These are phyloP conservation scores for Phtheirospermum japonicum DNA, from an alignment of 257 asterid genomes.

Conservation along the genomic window DNA sequence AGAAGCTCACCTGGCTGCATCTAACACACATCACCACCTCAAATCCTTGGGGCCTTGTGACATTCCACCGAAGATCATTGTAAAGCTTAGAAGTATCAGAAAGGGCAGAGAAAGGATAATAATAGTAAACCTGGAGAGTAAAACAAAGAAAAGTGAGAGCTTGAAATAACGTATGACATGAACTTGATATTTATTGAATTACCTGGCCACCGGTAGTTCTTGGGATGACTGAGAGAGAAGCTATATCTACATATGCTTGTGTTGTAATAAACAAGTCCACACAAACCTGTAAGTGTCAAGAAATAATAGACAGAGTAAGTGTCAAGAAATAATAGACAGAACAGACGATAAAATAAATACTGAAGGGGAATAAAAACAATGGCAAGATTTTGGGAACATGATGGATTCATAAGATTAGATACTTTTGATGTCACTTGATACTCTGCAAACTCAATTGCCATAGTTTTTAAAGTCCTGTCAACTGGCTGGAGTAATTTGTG, in stretches of 20 bases:
- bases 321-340: no score
- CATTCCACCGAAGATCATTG: conserved; percentile 99
- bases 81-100: conserved; percentile 92
- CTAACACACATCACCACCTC: conserved; percentile 99
- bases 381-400: conserved; percentile 15
- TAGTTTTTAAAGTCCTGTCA: conserved; percentile 77
- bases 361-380: neutral
- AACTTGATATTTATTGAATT: conserved; percentile 30
- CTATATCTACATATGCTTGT: conserved; percentile 86
- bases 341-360: conserved; percentile 16
- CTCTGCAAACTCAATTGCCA: conserved; percentile 98
- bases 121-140: conserved; percentile 69
- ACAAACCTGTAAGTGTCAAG: conserved; percentile 64
- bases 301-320: conserved; percentile 25
- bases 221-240: conserved; percentile 90
- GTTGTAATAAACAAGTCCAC: conserved; percentile 94
- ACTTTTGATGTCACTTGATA: conserved; percentile 63
- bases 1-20: conserved; percentile 84
- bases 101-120: conserved; percentile 91
- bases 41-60: conserved; percentile 95
- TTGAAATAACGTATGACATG: conserved; percentile 12
- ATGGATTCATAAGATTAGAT: conserved; percentile 10
- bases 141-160: conserved; percentile 25
- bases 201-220: conserved; percentile 99
- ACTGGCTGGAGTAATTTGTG: conserved; percentile 91